Evolutionary conservation across 805 yeast genomes (phyloP).

Genomic region (Saturnispora gosingensis): DNA sequence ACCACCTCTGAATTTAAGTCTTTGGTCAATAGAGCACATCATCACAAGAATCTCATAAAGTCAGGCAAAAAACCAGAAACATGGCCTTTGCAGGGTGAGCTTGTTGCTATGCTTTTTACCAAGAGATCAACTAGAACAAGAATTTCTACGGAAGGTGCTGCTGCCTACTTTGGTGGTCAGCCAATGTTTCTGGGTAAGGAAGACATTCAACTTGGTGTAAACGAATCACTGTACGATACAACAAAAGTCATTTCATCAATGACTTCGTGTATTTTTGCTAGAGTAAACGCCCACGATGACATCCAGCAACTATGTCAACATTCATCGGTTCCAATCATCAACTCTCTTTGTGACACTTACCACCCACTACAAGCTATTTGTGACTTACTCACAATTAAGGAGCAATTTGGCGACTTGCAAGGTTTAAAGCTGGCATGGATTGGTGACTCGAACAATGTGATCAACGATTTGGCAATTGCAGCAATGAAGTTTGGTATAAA

Average conservation of each 20-base stretch:
- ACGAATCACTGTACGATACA: slow-evolving; percentile 85
- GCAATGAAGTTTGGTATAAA: slow-evolving; percentile 75
- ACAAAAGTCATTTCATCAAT: slow-evolving; percentile 85
- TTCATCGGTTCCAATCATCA: slow-evolving; percentile 85
- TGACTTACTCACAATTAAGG: slow-evolving; percentile 79
- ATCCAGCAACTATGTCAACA: slow-evolving; percentile 68
- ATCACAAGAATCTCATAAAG: slow-evolving; percentile 56
- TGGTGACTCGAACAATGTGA: slow-evolving; percentile 94
- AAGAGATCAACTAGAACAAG: slow-evolving; percentile 95
- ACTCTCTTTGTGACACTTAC: slow-evolving; percentile 83
- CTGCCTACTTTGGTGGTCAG: slow-evolving; percentile 84
- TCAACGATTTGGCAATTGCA: slow-evolving; percentile 87
- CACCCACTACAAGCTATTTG: slow-evolving; percentile 96
- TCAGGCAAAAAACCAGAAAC: slow-evolving; percentile 36
- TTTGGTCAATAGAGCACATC: slow-evolving; percentile 64
- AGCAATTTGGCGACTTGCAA: slow-evolving; percentile 50
- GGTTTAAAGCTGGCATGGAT: slow-evolving; percentile 85
- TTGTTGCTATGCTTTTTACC: slow-evolving; percentile 75
- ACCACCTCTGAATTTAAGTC: slow-evolving; percentile 59
- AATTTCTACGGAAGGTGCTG: slow-evolving; percentile 90
- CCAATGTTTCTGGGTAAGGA: slow-evolving; percentile 96
- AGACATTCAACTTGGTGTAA: slow-evolving; percentile 93
- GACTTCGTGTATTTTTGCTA: slow-evolving; percentile 96
- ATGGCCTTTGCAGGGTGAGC: slow-evolving; percentile 61
- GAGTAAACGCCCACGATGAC: slow-evolving; percentile 80